Base-by-base conservation (phyloP, 179 eudicot species). In the Camellia oleifera region DNA sequence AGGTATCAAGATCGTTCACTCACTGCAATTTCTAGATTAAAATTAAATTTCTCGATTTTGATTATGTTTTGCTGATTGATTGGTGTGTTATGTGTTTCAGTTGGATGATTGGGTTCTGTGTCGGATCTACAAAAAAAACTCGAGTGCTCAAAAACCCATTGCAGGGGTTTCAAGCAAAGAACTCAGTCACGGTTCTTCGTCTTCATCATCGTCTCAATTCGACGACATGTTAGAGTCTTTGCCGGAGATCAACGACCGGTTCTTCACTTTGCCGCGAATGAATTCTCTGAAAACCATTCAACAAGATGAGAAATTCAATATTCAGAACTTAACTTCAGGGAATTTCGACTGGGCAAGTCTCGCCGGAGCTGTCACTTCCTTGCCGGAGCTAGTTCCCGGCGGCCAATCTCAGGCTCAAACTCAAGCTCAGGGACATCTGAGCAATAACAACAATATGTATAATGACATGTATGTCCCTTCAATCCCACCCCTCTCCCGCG, bases 51-150 rank as follows among this genome's bases (percentile, higher is more conserved):
- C 7, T 48, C 52, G 7, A 7, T 48, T 48, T 48, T 48, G 52
- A 48, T 4, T 48, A n/a, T 56, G 52, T 15, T 60, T 75, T 68
- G 40, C 84, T 84, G 80, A 57, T 86, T 32, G 70, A 78, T 78
- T 67, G 11, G 2, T 67, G 14, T 58, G 81, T 69, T 56, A 85
- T 64, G 14, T 0, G 12, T 60, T 75, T 3, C 87, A 92, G 97
- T 73, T 92, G 77, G 97, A 92, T 76, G 94, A 92, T 56, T 92
- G 94, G 97, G 97, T 92, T 4, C 69, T 92, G 20, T 92, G 97
- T 80, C 83, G 97, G 54, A 91, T 92, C 44, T 91, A 92, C 90
- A 86, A 91, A 81, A 92, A 92, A 80, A 92, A 79, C 69, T 89
- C 94, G 0, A 74, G 89, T 56, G 85, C 78, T 9, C 79, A 82